A percentile compares a stretch with the other conserved stretches of the same genome.
Evolutionary conservation across 352 stramenopile genomes (phyloP).

Genomic region (Phytophthora podocarpi): DNA sequence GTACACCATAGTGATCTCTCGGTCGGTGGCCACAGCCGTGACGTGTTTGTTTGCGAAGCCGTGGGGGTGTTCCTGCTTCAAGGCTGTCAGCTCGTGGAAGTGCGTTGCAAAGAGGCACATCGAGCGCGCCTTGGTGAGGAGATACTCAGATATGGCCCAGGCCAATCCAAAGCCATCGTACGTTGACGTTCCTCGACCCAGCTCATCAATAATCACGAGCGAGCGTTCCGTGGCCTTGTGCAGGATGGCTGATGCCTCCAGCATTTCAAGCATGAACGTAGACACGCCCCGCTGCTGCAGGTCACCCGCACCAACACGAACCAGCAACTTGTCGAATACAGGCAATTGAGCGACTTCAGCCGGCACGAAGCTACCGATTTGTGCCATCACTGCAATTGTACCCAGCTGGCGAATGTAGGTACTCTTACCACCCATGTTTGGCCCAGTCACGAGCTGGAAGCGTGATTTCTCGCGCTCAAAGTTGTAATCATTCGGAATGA

Average conservation of each 20-base stretch:
- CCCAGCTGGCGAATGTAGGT: slow-evolving; percentile 98
- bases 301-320: slow-evolving; percentile 97
- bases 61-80: slow-evolving; percentile 75
- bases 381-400: slow-evolving; percentile 94
- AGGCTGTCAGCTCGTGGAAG: slow-evolving; percentile 98
- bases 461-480: slow-evolving; percentile 83
- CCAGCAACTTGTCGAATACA: slow-evolving; percentile 96
- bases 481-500: slow-evolving; percentile 98
- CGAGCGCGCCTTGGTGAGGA: slow-evolving; percentile 91
- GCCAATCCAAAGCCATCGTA: slow-evolving; percentile 98
- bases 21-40: slow-evolving; percentile 84
- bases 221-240: slow-evolving; percentile 92
- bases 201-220: slow-evolving; percentile 99
- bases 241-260: slow-evolving; percentile 97
- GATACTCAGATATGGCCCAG: slow-evolving; percentile 98
- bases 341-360: slow-evolving; percentile 89
- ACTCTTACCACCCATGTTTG: slow-evolving; percentile 99
- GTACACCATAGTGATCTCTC: slow-evolving; percentile 92
- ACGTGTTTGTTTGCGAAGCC: slow-evolving; percentile 97
- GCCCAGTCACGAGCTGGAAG: slow-evolving; percentile 97
- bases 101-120: slow-evolving; percentile 97
- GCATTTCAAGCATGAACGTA: slow-evolving; percentile 99
- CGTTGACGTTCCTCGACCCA: slow-evolving; percentile 97
- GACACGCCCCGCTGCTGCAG: slow-evolving; percentile 97
- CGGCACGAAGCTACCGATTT: slow-evolving; percentile 98